phyloP scores from a whole-genome alignment of 768 basidiomycete species.

The Ramaria rubella region DNA sequence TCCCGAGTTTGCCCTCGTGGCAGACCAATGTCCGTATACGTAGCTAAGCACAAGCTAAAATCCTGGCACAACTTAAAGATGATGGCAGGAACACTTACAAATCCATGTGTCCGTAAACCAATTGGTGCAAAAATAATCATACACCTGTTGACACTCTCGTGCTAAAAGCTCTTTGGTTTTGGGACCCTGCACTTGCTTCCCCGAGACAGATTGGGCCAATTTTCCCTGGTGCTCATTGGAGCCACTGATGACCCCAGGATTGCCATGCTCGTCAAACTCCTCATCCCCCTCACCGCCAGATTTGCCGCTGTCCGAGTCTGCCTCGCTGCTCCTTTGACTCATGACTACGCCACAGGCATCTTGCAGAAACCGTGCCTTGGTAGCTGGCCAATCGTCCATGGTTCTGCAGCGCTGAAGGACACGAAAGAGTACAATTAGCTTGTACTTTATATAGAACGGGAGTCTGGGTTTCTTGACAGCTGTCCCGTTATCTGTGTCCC shows the following conservation, averaged over 20 bases:
- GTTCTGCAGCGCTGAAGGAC: slow-evolving; percentile 12
- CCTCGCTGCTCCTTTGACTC: not conserved
- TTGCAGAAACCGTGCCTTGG: not conserved
- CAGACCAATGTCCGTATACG: slow-evolving; percentile 14
- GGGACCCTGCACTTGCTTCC: not conserved
- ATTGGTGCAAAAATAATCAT: slow-evolving; percentile 13
- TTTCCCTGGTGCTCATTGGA: not conserved
- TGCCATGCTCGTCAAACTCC: too few species aligned
- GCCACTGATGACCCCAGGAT: too few species aligned
- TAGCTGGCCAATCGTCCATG: not conserved
- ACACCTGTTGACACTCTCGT: not conserved
- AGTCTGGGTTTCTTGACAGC: not conserved
- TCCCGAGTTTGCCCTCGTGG: slow-evolving; percentile 13
- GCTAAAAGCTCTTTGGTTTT: not conserved
- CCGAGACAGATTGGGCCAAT: not conserved
- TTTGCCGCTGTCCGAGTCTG: not conserved
- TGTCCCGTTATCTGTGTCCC: slow-evolving; percentile 12
- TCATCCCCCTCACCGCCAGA: not conserved
- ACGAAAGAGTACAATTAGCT: slow-evolving; percentile 4
- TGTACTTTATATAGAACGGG: not conserved
- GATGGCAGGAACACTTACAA: not conserved
- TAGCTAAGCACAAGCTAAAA: not conserved
- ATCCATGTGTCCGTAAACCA: slow-evolving; percentile 14
- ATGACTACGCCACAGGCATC: not conserved
- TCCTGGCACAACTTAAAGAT: not conserved